Percentiles rank a stretch among this genome's conserved stretches.
Conservation (phyloP, 768 basidiomycete species). For the Pleurotus giganteus region DNA sequence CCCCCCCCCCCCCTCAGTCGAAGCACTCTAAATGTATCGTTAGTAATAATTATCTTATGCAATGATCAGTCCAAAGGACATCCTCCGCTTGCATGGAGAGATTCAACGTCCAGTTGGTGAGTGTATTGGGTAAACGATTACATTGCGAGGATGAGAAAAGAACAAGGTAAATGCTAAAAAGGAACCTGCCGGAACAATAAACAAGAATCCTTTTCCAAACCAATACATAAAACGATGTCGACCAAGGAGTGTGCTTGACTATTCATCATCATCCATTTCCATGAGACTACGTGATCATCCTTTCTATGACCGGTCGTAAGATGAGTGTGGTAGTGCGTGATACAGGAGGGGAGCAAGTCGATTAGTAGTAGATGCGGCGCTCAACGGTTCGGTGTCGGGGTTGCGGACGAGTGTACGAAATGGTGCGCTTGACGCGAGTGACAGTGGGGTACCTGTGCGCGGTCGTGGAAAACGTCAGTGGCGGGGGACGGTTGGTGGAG, state of each 20-base stretch:
- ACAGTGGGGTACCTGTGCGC: conserved; percentile 67
- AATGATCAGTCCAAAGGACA: not conserved
- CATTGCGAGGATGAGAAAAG: not conserved
- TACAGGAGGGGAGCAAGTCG: conserved; percentile 8
- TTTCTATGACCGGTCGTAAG: not conserved
- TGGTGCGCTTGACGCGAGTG: conserved; percentile 72
- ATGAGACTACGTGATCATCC: not conserved
- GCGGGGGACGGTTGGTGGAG: not conserved
- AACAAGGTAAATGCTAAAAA: not conserved
- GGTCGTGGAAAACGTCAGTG: conserved; percentile 1
- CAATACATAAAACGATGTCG: not conserved
- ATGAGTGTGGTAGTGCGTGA: not conserved
- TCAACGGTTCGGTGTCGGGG: conserved; percentile 56
- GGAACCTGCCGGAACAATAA: conserved; percentile 9
- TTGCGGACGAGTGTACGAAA: conserved; percentile 55
- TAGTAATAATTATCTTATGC: conserved; percentile 2
- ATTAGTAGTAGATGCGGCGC: conserved; percentile 75
- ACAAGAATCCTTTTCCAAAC: not conserved
- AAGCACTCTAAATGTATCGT: conserved; percentile 7
- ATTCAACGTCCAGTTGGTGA: not conserved
- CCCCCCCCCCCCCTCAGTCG: not conserved
- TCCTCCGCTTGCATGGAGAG: not conserved
- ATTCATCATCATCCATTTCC: not conserved
- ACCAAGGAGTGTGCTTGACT: no score
- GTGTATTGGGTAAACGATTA: not conserved